Evolutionary conservation across 2,329 filamentous ascomycete genomes (phyloP), one percentile per base, ranked within the genome.

Genomic region (Nemania sp.): DNA sequence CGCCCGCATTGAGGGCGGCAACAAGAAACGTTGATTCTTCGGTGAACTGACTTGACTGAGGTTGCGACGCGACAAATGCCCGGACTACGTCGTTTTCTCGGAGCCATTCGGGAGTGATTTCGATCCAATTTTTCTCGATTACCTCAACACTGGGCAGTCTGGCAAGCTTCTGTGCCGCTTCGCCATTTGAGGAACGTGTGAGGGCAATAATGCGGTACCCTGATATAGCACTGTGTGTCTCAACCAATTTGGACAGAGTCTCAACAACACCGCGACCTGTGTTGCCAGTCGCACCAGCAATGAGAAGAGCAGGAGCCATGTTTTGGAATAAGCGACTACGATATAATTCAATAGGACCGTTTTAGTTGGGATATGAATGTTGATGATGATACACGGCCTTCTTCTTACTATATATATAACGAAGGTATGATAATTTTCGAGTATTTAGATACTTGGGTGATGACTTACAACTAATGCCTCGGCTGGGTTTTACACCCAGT

Each of bases 221-320:
- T 1, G 57, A 53, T 32, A 68, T 22, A 6, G 22, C 26, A 49
- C 27, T 54, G 56, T 11, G 49, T 20, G 53, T 68, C n/a, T 54
- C 24, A 7, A 27, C 22, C 2, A 62, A 32, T 2, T 41, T 53
- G 3, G 66, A 66, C n/a, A 68, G 57, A 1, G 57, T 66, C 29
- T 66, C 53, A 5, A 68, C 66, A 3, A 62, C 58, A 18, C 35
- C 29, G 15, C 38, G 66, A 13, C 66, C 66, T 1, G 62, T 68
- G 52, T 68, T 68, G 52, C 66, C 66, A 32, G 66, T 68, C 18
- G 62, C 57, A 8, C 62, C 66, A 5, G 38, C 57, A 15, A 68
- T 22, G 13, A 68, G 43, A 43, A 68, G 66, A 22, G 66, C 62
- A 32, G 66, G 66, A 13, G 66, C 66, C 66, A 68, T 68, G 27